phyloP scores from a whole-genome alignment of 2,329 filamentous ascomycete genomes.

The Cytospora piceicola region DNA sequence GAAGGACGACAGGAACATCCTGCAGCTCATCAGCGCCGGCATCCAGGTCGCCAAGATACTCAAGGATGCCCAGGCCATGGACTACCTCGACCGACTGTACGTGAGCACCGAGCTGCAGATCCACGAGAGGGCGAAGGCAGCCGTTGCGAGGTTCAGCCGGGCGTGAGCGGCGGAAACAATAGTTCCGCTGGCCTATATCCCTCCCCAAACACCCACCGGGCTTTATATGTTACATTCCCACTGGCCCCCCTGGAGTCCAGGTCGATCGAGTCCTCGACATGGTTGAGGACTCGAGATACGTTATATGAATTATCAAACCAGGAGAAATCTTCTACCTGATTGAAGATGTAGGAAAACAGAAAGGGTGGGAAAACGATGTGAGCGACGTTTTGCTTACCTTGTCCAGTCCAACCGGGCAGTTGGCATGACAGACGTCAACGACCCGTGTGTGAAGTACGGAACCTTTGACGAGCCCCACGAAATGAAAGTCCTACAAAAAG shows the following conservation, averaged over 20 bases:
- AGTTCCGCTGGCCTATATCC: neutral
- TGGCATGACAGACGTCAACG: neutral
- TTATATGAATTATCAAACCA: constrained; percentile 5
- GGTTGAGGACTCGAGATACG: constrained; percentile 1
- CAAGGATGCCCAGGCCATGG: constrained; percentile 82
- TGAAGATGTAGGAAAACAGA: constrained; percentile 21
- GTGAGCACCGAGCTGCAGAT: constrained; percentile 80
- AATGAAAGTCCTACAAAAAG: neutral
- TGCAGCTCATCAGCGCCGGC: constrained; percentile 84
- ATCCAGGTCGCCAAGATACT: constrained; percentile 87
- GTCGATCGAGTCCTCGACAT: neutral
- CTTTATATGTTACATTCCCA: constrained; percentile 15
- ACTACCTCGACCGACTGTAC: constrained; percentile 80
- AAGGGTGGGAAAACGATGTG: neutral
- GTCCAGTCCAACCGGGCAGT: neutral
- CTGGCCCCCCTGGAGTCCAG: neutral
- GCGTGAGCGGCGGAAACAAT: constrained; percentile 34
- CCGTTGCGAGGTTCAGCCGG: constrained; percentile 45
- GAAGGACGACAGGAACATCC: constrained; percentile 86
- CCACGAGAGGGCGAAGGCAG: constrained; percentile 61
- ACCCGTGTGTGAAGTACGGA: constrained; percentile 8
- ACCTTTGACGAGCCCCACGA: constrained; percentile 5
- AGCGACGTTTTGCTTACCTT: neutral
- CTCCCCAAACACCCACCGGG: neutral
- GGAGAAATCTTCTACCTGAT: constrained; percentile 3